A percentile compares a stretch with the other conserved stretches of the same genome.
Conservation (phyloP, 139 green algal genomes). For the Gonium pectorale region DNA sequence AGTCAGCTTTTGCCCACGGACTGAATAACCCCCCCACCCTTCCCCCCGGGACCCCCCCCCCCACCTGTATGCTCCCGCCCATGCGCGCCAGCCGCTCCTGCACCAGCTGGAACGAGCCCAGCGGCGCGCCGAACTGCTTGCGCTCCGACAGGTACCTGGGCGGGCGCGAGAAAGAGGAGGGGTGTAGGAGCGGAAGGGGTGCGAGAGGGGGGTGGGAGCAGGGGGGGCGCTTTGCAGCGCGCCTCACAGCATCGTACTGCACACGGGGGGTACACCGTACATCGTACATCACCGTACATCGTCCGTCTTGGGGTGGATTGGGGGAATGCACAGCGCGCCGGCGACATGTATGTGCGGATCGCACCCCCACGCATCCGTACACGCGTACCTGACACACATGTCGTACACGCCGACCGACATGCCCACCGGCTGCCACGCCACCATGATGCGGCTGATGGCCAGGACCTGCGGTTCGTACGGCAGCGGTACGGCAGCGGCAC, state of each 20-base stretch:
- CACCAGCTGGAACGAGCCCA: slow-evolving; percentile 89
- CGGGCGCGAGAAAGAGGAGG: neutral
- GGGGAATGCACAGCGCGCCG: no score
- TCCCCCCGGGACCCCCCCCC: no score
- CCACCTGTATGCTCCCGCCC: slow-evolving; percentile 83
- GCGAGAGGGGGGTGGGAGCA: neutral
- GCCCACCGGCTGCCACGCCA: slow-evolving; percentile 95
- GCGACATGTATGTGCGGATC: neutral
- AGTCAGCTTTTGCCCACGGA: no score
- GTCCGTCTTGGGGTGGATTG: no score
- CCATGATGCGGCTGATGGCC: slow-evolving; percentile 91
- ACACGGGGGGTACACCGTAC: no score
- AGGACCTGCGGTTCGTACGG: slow-evolving; percentile 80
- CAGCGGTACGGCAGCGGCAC: neutral
- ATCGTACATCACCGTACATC: no score
- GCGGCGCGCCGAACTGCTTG: slow-evolving; percentile 87
- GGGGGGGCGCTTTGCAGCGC: no score
- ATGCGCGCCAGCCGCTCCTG: slow-evolving; percentile 94
- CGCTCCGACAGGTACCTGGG: slow-evolving; percentile 84
- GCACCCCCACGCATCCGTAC: no score
- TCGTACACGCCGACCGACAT: slow-evolving; percentile 93
- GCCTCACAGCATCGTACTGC: no score
- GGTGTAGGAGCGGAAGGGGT: neutral
- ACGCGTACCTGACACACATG: slow-evolving; percentile 75
- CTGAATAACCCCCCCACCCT: no score